phyloP scores from a whole-genome alignment of 2,329 filamentous ascomycete genomes.

The Fusarium goolgardi region DNA sequence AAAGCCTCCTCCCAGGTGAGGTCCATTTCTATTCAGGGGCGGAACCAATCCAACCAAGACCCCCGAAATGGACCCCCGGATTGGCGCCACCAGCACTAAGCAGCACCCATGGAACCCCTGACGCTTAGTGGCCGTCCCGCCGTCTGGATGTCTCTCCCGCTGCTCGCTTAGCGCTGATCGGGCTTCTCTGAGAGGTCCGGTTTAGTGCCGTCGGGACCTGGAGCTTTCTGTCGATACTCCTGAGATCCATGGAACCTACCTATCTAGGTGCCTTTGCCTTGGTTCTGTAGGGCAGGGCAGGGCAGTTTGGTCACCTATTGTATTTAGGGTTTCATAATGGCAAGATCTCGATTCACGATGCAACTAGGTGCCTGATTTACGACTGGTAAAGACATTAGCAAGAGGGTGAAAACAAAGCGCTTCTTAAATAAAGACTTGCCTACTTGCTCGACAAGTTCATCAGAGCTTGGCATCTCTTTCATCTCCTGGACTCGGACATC shows the following conservation, averaged over 20 bases:
- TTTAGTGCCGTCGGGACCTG: slow-evolving; percentile 42
- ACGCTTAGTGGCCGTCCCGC: slow-evolving; percentile 45
- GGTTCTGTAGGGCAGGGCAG: slow-evolving; percentile 17
- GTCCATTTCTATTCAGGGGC: slow-evolving; percentile 44
- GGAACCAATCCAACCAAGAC: slow-evolving; percentile 47
- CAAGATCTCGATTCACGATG: slow-evolving; percentile 12
- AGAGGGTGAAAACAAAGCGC: neutral
- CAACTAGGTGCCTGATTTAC: neutral
- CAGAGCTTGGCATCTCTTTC: neutral
- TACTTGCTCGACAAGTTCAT: neutral
- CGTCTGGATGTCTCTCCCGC: slow-evolving; percentile 41
- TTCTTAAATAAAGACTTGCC: neutral
- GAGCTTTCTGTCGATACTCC: slow-evolving; percentile 24
- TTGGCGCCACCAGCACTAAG: slow-evolving; percentile 47
- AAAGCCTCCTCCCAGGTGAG: slow-evolving; percentile 37
- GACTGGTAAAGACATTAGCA: neutral
- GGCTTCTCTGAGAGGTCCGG: slow-evolving; percentile 40
- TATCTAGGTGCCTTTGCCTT: neutral
- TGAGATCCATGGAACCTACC: slow-evolving; percentile 6
- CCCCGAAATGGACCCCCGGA: slow-evolving; percentile 47
- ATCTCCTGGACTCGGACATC: slow-evolving; percentile 17
- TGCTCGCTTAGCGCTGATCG: slow-evolving; percentile 48
- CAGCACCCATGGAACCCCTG: slow-evolving; percentile 45
- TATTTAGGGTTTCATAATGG: slow-evolving; percentile 6
- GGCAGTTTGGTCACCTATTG: neutral